phyloP scores from a whole-genome alignment of 1,284 basidiomycete species.

The Erythrobasidium hasegawianum region DNA sequence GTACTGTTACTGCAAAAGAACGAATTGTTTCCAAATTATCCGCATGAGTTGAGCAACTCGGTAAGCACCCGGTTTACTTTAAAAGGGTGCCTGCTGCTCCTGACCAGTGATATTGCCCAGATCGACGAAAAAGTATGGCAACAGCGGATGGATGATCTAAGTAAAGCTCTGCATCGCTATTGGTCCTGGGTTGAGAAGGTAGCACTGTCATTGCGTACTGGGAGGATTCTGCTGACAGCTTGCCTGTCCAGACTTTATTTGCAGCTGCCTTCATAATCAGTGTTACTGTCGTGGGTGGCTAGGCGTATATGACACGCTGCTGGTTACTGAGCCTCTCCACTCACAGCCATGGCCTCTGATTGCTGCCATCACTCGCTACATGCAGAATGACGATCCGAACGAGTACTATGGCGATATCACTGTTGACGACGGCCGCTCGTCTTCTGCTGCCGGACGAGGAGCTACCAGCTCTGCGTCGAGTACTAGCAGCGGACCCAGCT shows the following conservation, averaged over 20 bases:
- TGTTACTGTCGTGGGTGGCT: constrained; percentile 19
- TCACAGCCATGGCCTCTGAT: constrained; percentile 34
- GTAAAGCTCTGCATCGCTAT: constrained; percentile 16
- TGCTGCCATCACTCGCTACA: constrained; percentile 18
- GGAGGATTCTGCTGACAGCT: neutral
- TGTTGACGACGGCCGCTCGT: neutral
- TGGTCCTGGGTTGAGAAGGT: constrained; percentile 33
- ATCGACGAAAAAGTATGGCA: constrained; percentile 30
- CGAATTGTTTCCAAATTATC: constrained; percentile 8
- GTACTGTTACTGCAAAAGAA: constrained; percentile 30
- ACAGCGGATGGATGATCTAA: constrained; percentile 17
- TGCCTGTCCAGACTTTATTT: constrained; percentile 15
- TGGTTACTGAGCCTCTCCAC: too few species aligned
- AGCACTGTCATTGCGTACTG: neutral
- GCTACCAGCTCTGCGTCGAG: neutral
- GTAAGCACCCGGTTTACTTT: constrained; percentile 1
- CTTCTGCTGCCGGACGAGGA: neutral
- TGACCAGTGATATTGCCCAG: neutral
- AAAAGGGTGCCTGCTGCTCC: too few species aligned
- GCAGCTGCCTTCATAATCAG: constrained; percentile 23
- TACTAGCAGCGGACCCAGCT: neutral
- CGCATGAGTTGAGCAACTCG: constrained; percentile 11
- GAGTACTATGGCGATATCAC: neutral
- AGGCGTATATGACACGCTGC: neutral
- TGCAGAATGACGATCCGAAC: constrained; percentile 6